Base-by-base conservation (phyloP, 1,284 basidiomycete species). In the Ceratobasidium sp. region DNA sequence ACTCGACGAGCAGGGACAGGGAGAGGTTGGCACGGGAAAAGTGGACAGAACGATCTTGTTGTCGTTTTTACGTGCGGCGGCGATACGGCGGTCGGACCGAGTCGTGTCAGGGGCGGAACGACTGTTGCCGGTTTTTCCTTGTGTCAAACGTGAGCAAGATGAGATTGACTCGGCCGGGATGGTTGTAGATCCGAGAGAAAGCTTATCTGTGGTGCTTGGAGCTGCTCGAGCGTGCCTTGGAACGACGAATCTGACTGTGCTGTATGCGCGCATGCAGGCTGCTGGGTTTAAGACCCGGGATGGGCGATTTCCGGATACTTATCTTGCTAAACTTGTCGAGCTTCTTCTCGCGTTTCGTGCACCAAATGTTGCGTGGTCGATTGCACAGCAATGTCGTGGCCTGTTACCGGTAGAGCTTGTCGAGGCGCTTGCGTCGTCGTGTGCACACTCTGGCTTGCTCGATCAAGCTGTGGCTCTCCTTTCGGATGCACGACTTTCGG, bases 151-250 rank as follows among this genome's bases (percentile, higher is more conserved):
- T 17, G 70, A 44, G 28, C 57, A 73, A 38, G 70, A 73, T n/a
- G 15, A 33, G 20, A 40, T 73, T 15, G 42, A 73, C 1, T 40
- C 44, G 3, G 54, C 56, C 56, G 33, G 44, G 26, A 20, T 9
- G 42, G 28, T 67, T 23, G 38, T 17, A 15, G 3, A 12, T 40
- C 64, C 64, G 10, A 42, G 10, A 12, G 26, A 70, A 12, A 62
- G 57, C n/a, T 3, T 62, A 6, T 73, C 57, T 17, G 70, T 73
- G n/a, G n/a, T 42, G 23, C 42, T 73, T 40, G 70, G 70, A 40
- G 70, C 70, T 38, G 70, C 70, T 40, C 62, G 33, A 17, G 70
- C 44, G 13, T 73, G 70, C 33, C 20, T 52, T 12, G 70, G 59
- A 10, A 62, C 57, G 56, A 26, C 59, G 20, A 62, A 73, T n/a